Percentiles rank a stretch among this genome's conserved stretches.
These are phyloP conservation scores for Rosa persica DNA, from an alignment of 306 rosid species.

Conservation along the genomic window DNA sequence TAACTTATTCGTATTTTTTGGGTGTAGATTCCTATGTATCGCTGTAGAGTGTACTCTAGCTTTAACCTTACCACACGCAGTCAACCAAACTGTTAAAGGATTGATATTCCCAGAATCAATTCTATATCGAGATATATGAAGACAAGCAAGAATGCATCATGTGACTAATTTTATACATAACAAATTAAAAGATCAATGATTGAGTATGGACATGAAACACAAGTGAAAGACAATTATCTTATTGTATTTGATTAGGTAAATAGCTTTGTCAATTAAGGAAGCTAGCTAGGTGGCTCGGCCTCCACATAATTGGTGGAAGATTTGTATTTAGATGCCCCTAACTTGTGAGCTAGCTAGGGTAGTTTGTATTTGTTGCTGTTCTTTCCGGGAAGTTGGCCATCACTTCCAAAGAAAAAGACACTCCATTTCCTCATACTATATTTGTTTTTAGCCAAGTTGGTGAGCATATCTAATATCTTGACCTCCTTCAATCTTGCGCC, in stretches of 20 bases:
- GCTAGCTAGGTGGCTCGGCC: background rate
- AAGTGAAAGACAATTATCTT: constrained; percentile 21
- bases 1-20: background rate
- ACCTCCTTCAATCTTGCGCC: background rate
- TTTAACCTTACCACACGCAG: background rate
- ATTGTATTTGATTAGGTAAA: constrained; percentile 37
- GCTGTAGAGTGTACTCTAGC: background rate
- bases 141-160: constrained; percentile 21
- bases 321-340: background rate
- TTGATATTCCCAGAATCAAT: background rate
- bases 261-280: constrained; percentile 11
- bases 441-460: constrained; percentile 46
- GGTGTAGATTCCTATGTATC: background rate
- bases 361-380: constrained; percentile 13
- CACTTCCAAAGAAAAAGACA: constrained; percentile 43
- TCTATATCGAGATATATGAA: background rate
- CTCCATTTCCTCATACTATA: constrained; percentile 21
- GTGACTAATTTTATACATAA: constrained; percentile 12
- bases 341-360: constrained; percentile 4
- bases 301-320: constrained; percentile 26
- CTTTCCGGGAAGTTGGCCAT: constrained; percentile 29
- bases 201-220: constrained; percentile 24
- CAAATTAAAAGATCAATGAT: constrained; percentile 24
- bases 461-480: constrained; percentile 17
- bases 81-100: background rate